Percentiles rank a stretch among this genome's conserved stretches.
These are phyloP conservation scores for Sordariomycetes sp. DNA, from an alignment of 2,329 filamentous ascomycete species.

Conservation along the genomic window DNA sequence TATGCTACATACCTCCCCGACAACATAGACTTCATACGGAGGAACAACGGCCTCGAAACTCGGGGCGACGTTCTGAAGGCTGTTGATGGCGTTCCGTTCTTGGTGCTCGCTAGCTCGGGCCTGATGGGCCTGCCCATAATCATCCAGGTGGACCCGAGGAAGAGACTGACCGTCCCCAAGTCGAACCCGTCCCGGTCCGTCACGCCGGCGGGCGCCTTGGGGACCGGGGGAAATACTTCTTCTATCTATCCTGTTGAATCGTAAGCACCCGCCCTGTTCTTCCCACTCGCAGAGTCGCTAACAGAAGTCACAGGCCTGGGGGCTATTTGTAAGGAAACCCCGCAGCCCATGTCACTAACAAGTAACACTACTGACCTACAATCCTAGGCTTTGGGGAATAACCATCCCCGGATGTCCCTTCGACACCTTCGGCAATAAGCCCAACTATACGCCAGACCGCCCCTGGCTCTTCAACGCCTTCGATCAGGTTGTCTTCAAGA, in stretches of 20 bases:
- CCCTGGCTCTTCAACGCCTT: constrained; percentile 24
- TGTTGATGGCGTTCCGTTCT: constrained; percentile 19
- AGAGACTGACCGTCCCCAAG: constrained; percentile 13
- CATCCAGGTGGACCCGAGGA: constrained; percentile 3
- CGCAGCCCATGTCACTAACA: not conserved
- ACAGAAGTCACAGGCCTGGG: no score
- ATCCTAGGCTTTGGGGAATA: not conserved
- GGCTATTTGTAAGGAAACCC: no score
- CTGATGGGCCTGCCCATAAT: constrained; percentile 22
- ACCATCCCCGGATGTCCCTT: not conserved
- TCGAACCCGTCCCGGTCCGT: constrained; percentile 18
- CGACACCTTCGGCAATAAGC: constrained; percentile 12
- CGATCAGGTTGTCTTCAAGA: constrained; percentile 18
- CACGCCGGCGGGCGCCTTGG: constrained; percentile 20
- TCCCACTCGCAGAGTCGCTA: no score
- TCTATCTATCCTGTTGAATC: constrained; percentile 19
- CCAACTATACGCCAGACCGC: constrained; percentile 14
- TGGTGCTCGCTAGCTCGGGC: constrained; percentile 16
- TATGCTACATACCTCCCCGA: constrained; percentile 50
- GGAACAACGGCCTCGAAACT: constrained; percentile 7
- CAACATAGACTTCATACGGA: constrained; percentile 38
- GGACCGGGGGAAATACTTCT: constrained; percentile 19
- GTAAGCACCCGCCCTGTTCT: not conserved
- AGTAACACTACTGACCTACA: not conserved
- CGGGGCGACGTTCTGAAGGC: constrained; percentile 22